These are phyloP conservation scores for Orbilia quercus DNA, from an alignment of 2,329 filamentous ascomycete genomes.

Conservation along the genomic window DNA sequence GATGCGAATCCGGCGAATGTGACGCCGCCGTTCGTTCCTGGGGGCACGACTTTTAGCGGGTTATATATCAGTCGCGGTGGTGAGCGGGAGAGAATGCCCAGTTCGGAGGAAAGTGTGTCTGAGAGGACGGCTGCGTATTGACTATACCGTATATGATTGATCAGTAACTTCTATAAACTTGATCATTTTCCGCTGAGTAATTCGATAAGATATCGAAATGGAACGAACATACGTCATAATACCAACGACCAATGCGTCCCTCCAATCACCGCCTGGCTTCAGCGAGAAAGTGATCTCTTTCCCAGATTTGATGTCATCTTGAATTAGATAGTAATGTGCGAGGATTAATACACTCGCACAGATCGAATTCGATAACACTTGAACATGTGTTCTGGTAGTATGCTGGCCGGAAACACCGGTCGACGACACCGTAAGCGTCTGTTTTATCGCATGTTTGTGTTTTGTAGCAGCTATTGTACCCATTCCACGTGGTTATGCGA, in stretches of 20 bases:
- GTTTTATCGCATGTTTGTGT: constrained; percentile 89
- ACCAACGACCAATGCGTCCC: constrained; percentile 43
- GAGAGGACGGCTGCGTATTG: constrained; percentile 90
- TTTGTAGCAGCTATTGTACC: constrained; percentile 62
- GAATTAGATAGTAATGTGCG: constrained; percentile 66
- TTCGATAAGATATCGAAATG: neutral
- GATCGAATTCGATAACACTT: constrained; percentile 84
- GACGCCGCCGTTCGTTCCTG: constrained; percentile 93
- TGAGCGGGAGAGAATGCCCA: constrained; percentile 84
- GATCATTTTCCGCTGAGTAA: too few species aligned
- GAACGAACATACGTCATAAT: constrained; percentile 44
- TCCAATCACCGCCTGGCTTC: constrained; percentile 9
- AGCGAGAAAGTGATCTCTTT: constrained; percentile 36
- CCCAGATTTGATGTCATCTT: constrained; percentile 71
- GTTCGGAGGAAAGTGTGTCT: constrained; percentile 94
- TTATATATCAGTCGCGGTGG: constrained; percentile 88
- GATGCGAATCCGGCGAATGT: constrained; percentile 78
- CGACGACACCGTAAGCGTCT: constrained; percentile 80
- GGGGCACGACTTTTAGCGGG: constrained; percentile 80
- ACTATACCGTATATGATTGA: constrained; percentile 71
- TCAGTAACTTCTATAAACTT: neutral
- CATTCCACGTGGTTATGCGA: neutral
- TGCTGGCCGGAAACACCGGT: constrained; percentile 66
- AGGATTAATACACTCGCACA: constrained; percentile 76
- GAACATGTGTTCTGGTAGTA: constrained; percentile 56